Conservation (phyloP, 1,139 yeast species). For the Protomyces arabidopsidicola region DNA sequence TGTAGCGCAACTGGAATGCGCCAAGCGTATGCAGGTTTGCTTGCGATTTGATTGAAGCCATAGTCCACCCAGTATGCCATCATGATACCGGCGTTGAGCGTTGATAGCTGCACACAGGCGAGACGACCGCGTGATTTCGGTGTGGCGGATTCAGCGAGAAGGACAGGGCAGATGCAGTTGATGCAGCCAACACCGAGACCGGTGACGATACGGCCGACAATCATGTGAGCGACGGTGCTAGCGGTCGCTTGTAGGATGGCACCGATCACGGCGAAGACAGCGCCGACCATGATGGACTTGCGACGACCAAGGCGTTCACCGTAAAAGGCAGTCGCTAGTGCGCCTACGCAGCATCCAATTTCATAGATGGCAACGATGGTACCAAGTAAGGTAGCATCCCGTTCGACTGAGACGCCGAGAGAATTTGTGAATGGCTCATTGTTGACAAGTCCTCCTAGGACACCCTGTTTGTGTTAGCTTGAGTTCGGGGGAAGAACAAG, state of each 20-base stretch:
- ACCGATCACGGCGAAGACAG: constrained; percentile 58
- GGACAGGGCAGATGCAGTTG: constrained; percentile 4
- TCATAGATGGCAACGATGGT: constrained; percentile 69
- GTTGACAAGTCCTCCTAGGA: constrained; percentile 62
- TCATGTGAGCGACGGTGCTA: constrained; percentile 60
- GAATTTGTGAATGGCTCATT: constrained; percentile 53
- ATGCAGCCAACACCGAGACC: constrained; percentile 42
- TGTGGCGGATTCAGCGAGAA: constrained; percentile 55
- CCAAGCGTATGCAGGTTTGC: constrained; percentile 23
- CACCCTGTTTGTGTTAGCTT: constrained; percentile 41
- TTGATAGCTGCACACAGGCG: constrained; percentile 45
- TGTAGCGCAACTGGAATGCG: constrained; percentile 32
- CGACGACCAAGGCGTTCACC: constrained; percentile 69
- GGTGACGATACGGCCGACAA: constrained; percentile 69
- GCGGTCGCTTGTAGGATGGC: constrained; percentile 60
- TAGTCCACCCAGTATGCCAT: constrained; percentile 24
- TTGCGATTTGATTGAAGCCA: not conserved
- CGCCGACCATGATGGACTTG: constrained; percentile 56
- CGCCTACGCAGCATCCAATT: constrained; percentile 73
- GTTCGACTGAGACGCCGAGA: not conserved
- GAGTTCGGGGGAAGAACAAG: no score
- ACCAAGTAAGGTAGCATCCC: constrained; percentile 44
- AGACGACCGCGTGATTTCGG: constrained; percentile 55
- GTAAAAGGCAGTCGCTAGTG: constrained; percentile 52
- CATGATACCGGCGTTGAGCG: constrained; percentile 37